Base-by-base conservation (phyloP, 441 rosid genomes). In the Metrosideros polymorpha region DNA sequence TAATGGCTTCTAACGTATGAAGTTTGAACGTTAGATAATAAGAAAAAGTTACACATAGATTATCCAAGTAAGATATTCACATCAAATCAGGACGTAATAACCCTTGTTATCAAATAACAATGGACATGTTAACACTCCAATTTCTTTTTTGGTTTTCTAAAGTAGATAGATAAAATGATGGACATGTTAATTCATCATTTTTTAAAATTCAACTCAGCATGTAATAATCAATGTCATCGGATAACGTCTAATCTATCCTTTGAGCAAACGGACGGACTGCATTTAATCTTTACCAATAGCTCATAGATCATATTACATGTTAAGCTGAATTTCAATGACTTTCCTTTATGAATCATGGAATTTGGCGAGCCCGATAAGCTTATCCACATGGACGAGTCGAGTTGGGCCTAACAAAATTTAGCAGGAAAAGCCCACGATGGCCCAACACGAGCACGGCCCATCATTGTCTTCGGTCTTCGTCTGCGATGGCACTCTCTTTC, bases 361-460 rank as follows among this genome's bases (percentile, higher is more conserved):
- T n/a, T n/a, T n/a, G n/a, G n/a, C n/a, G n/a, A 3, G 47, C n/a
- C 79, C 79, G 5, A 22, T 22, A 9, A 22, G 47, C 2, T 19
- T 0, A 35, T 71, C 79, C 79, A 71, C 0, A 10, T 0, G 45
- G 79, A 0, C 0, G 0, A 19, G 47, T 39, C 79, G 2, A 71
- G 10, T 39, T 71, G 79, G 9, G 79, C 79, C 79, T 22, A 22
- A 35, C 47, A 39, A 22, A 22, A 47, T 15, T 6, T 3, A 2
- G 2, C 71, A 12, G n/a, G n/a, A 71, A 39, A 71, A 39, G 79
- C 79, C 79, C 79, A 22, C 0, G 47, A 22, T 39, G 79, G 79
- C 79, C 79, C 47, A 39, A 71, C 17, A 22, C 0, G 47, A 39
- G 79, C 47, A 24, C 47, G 47, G 22, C 79, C 79, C 79, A 39